Conservation (phyloP, 1,284 basidiomycete species). For the Papiliotrema laurentii region DNA sequence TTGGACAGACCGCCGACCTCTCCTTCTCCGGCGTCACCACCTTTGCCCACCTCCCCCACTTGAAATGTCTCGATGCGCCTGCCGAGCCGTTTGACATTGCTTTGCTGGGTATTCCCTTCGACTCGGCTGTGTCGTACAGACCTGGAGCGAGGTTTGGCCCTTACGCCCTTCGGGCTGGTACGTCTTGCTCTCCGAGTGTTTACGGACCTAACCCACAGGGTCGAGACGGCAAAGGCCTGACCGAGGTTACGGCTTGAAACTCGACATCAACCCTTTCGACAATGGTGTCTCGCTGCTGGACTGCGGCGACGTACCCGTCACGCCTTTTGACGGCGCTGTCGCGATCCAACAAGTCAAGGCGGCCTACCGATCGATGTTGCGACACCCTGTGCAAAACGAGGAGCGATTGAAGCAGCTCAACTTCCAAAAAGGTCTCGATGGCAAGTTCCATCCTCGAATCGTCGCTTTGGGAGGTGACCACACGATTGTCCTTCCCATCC, state of each 20-base stretch:
- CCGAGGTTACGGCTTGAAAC: slow-evolving; percentile 27
- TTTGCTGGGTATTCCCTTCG: slow-evolving; percentile 44
- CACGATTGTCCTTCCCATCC: slow-evolving; percentile 50
- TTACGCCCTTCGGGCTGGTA: slow-evolving; percentile 38
- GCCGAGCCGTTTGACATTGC: slow-evolving; percentile 49
- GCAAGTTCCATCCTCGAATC: slow-evolving; percentile 45
- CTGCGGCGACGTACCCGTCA: slow-evolving; percentile 47
- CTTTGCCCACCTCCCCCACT: slow-evolving; percentile 44
- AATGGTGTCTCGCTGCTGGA: slow-evolving; percentile 37
- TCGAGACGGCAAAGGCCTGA: slow-evolving; percentile 31
- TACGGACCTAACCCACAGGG: slow-evolving; percentile 12
- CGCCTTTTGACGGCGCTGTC: slow-evolving; percentile 47
- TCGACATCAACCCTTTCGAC: slow-evolving; percentile 32
- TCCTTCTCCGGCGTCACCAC: slow-evolving; percentile 42
- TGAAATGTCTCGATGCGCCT: slow-evolving; percentile 36
- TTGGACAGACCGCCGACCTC: slow-evolving; percentile 36
- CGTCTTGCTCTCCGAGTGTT: slow-evolving; percentile 3
- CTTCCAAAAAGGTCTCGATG: slow-evolving; percentile 34
- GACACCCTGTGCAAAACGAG: slow-evolving; percentile 22
- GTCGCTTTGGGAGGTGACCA: slow-evolving; percentile 51
- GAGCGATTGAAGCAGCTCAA: slow-evolving; percentile 17
- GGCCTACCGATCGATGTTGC: slow-evolving; percentile 33
- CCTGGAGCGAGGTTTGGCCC: slow-evolving; percentile 47
- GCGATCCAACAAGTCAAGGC: slow-evolving; percentile 49
- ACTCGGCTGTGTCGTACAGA: slow-evolving; percentile 37